phyloP scores from a whole-genome alignment of 108 stramenopile genomes.

The Stephanodiscus triporus region DNA sequence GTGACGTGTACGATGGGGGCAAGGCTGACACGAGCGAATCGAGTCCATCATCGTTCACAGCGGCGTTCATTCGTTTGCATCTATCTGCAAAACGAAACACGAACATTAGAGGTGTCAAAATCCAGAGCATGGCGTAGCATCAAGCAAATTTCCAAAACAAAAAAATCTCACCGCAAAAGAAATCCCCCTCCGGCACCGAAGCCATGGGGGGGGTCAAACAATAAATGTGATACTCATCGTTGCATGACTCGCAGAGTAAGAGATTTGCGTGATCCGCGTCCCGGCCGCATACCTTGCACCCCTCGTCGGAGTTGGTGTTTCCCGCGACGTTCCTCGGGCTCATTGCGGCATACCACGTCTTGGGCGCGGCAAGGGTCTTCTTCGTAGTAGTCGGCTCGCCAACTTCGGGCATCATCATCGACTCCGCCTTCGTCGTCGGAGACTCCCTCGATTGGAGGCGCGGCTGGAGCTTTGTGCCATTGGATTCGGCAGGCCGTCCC shows the following conservation, averaged over 20 bases:
- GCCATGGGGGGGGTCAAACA: constrained; percentile 67
- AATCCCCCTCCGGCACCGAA: constrained; percentile 76
- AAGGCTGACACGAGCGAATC: constrained; percentile 70
- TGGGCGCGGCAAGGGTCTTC: constrained; percentile 3
- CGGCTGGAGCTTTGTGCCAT: not conserved
- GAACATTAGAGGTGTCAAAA: not conserved
- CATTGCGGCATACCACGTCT: not conserved
- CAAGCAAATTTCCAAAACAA: constrained; percentile 4
- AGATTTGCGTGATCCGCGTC: constrained; percentile 86
- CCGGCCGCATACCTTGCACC: constrained; percentile 67
- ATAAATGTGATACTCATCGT: constrained; percentile 86
- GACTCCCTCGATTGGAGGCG: constrained; percentile 2
- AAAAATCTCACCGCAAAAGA: constrained; percentile 73
- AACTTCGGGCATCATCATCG: not conserved
- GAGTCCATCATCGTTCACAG: constrained; percentile 58
- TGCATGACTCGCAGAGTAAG: constrained; percentile 79
- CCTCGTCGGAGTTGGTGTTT: constrained; percentile 37
- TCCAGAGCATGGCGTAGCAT: not conserved
- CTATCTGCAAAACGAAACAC: constrained; percentile 29
- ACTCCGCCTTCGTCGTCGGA: not conserved
- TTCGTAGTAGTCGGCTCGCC: not conserved
- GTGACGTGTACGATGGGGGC: constrained; percentile 66
- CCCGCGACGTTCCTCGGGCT: not conserved
- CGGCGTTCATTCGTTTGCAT: constrained; percentile 50
- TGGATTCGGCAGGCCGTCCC: constrained; percentile 5